phyloP scores from a whole-genome alignment of 768 basidiomycete genomes.

The Suillus luteus region DNA sequence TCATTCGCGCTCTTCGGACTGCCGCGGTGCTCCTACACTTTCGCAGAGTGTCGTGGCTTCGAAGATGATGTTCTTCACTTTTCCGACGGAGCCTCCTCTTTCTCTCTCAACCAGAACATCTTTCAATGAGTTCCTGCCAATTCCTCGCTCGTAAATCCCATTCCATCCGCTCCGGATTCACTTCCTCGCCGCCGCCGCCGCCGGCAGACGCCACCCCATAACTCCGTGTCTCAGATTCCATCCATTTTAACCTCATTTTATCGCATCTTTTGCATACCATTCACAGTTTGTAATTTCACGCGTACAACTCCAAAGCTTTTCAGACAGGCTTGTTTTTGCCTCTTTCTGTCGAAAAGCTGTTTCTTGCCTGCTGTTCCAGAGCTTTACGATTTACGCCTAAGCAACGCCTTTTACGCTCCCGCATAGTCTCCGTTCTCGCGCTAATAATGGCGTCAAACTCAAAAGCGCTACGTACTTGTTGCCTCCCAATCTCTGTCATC shows the following conservation, averaged over 20 bases:
- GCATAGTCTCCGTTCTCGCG: conserved; percentile 14
- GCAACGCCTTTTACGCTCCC: conserved; percentile 31
- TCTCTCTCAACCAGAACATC: conserved; percentile 48
- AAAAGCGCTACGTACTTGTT: conserved; percentile 9
- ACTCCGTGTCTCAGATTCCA: conserved; percentile 16
- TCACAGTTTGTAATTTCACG: conserved; percentile 22
- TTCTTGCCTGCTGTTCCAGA: conserved; percentile 19
- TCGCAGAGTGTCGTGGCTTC: conserved; percentile 38
- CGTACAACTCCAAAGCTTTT: conserved; percentile 24
- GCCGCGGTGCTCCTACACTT: conserved; percentile 42
- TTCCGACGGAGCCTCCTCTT: conserved; percentile 39
- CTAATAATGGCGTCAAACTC: conserved; percentile 7
- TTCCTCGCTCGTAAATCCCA: conserved; percentile 22
- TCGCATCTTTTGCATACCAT: conserved; percentile 37
- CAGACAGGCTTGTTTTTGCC: conserved; percentile 14
- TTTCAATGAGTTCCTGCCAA: conserved; percentile 42
- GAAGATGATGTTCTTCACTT: conserved; percentile 45
- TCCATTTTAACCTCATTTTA: conserved; percentile 33
- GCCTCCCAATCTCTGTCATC: conserved; percentile 26
- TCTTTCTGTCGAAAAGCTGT: conserved; percentile 13
- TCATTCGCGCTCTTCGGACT: conserved; percentile 35
- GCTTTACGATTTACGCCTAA: conserved; percentile 27
- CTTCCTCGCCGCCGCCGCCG: conserved; percentile 29
- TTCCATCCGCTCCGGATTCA: conserved; percentile 26
- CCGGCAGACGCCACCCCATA: conserved; percentile 31